phyloP scores from a whole-genome alignment of 805 yeast species.

The Saccharomyces jurei region DNA sequence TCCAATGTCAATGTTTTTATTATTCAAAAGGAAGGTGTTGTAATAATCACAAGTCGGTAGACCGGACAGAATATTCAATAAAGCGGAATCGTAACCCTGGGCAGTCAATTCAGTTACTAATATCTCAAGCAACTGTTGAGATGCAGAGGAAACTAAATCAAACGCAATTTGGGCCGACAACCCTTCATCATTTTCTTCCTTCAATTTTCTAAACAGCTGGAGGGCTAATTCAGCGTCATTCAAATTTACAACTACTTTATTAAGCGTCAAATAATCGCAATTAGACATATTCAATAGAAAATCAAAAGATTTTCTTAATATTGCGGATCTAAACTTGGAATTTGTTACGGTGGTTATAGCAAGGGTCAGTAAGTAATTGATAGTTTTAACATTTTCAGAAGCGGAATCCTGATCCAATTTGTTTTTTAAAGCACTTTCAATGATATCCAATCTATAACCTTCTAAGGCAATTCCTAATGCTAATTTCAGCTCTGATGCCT shows the following conservation, averaged over 20 bases:
- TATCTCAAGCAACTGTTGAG: constrained; percentile 74
- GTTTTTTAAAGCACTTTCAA: constrained; percentile 46
- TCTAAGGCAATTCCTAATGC: constrained; percentile 90
- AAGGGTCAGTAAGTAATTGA: constrained; percentile 69
- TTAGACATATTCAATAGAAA: constrained; percentile 48
- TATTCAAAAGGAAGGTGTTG: constrained; percentile 76
- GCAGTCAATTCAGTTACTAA: constrained; percentile 38
- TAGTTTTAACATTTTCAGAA: constrained; percentile 39
- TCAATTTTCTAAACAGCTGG: constrained; percentile 52
- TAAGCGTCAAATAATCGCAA: constrained; percentile 77
- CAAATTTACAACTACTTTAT: constrained; percentile 81
- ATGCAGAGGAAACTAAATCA: constrained; percentile 83
- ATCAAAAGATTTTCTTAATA: constrained; percentile 54
- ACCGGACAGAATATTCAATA: constrained; percentile 73
- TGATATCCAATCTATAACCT: constrained; percentile 76
- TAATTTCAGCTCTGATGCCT: constrained; percentile 60
- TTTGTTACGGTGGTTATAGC: constrained; percentile 59
- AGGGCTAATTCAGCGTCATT: constrained; percentile 69
- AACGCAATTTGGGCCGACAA: constrained; percentile 91
- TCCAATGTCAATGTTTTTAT: constrained; percentile 78
- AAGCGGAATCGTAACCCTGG: constrained; percentile 32
- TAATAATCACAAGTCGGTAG: constrained; percentile 90
- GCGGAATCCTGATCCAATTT: constrained; percentile 37
- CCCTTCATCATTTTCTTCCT: constrained; percentile 37
- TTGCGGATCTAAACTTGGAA: constrained; percentile 56